Conservation (phyloP, 73 alveolate genomes). For the Paramecium sexaurelia region DNA sequence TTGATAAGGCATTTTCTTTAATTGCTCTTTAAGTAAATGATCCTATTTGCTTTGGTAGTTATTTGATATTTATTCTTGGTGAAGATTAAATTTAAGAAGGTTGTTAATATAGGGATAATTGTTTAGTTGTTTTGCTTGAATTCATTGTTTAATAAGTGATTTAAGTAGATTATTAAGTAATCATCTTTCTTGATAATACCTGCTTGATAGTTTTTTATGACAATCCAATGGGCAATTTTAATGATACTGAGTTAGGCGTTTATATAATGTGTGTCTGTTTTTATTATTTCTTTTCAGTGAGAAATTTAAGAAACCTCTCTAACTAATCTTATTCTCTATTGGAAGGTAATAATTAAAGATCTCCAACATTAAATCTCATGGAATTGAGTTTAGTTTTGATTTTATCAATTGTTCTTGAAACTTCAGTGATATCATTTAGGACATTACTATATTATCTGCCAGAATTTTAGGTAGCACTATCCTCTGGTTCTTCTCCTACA, state of each 20-base stretch:
- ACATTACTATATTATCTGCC: neutral
- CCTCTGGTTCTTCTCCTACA: constrained; percentile 63
- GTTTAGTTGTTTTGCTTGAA: neutral
- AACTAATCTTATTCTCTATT: constrained; percentile 28
- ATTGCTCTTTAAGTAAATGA: neutral
- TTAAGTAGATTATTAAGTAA: neutral
- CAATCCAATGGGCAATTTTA: neutral
- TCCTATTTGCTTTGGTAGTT: neutral
- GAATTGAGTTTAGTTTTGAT: neutral
- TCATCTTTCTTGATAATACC: neutral
- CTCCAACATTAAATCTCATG: constrained; percentile 3
- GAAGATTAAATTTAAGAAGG: constrained; percentile 10
- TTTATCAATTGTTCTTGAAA: constrained; percentile 12
- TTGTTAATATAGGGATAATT: neutral
- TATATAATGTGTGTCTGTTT: neutral
- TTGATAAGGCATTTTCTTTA: constrained; percentile 16
- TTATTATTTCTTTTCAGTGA: neutral
- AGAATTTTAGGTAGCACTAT: neutral
- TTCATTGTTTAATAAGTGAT: neutral
- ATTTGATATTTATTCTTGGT: neutral
- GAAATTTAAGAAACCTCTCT: neutral
- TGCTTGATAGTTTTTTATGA: neutral
- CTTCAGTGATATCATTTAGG: constrained; percentile 24
- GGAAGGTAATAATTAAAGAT: constrained; percentile 30
- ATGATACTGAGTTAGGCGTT: constrained; percentile 13